Evolutionary conservation across 108 stramenopile species (phyloP), one percentile per base, ranked within the genome.

Genomic region (Stephanodiscus minutulus): DNA sequence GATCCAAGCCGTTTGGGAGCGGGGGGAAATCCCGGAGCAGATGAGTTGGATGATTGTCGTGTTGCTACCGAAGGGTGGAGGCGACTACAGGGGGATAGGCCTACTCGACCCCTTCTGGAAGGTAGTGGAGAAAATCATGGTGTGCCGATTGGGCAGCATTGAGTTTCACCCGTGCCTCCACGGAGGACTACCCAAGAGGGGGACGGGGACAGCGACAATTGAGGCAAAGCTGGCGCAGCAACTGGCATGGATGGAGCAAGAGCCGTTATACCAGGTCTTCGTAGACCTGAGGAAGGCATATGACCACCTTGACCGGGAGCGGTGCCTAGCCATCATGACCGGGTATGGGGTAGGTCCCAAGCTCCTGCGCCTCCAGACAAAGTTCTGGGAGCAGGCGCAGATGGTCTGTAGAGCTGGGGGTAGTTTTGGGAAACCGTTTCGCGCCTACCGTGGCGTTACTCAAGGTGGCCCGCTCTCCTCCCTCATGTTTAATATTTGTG

Each of bases 241-340:
- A 39, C 36, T 68, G 7, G 73, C 73, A 12, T 28, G 17, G 20
- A 35, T 59, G 13, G 53, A 53, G 25, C 17, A 65, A 58, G 47
- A 21, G 25, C 62, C 64, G 15, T 13, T 65, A 18, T 64, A 52
- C 27, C 28, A 47, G 35, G 49, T 73, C 62, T 73, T 65, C 18
- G 8, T 73, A 6, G 72, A 73, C 35, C 24, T 73, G 46, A 22
- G 31, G 15, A 73, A 73, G 37, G 72, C 64, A 50, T 73, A 65
- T 48, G 62, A 73, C 29, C 29, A 24, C 33, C n/a, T 73, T 24
- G 72, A 73, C 20, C 18, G 72, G 29, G 48, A 21, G 21, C 49
- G 72, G 11, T 28, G 46, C 25, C 25, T 73, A 7, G 47, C 22
- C 13, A 73, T 65, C 31, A 33, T 73, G 64, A 20, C 28, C 13